A percentile compares a stretch with the other conserved stretches of the same genome.
Evolutionary conservation across 1,284 basidiomycete genomes (phyloP).

Genomic region (Macrocystidia cucumis): DNA sequence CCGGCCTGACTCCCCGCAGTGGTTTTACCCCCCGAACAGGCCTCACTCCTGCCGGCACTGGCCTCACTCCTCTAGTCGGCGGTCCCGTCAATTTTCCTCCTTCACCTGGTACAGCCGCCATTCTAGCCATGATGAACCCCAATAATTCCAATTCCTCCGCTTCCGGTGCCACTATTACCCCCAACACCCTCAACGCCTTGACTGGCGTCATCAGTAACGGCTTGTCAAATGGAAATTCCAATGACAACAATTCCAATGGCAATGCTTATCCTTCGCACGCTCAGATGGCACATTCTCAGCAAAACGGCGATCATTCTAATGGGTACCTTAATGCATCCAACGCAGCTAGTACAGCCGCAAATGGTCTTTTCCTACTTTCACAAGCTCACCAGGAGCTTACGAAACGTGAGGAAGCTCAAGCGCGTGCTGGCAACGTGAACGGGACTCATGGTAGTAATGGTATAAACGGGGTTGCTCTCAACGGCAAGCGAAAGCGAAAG

Average conservation of each 20-base stretch:
- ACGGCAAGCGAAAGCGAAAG: conserved; percentile 60
- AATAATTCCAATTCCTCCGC: conserved; percentile 39
- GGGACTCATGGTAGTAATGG: conserved; percentile 16
- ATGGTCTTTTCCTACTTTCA: conserved; percentile 87
- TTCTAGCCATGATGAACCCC: conserved; percentile 87
- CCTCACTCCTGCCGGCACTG: conserved; percentile 75
- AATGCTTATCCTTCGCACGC: conserved; percentile 15
- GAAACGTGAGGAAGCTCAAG: conserved; percentile 82
- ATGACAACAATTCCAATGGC: conserved; percentile 22
- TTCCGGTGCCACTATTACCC: conserved; percentile 76
- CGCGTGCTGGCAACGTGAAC: conserved; percentile 32
- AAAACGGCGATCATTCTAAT: conserved; percentile 17
- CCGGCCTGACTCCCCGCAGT: conserved; percentile 82
- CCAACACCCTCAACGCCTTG: conserved; percentile 82
- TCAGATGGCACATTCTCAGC: conserved; percentile 7
- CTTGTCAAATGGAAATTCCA: too few relatives aligned
- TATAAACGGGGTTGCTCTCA: conserved; percentile 12
- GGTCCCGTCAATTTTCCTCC: conserved; percentile 74
- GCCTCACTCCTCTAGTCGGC: conserved; percentile 82
- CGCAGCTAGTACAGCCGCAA: conserved; percentile 62
- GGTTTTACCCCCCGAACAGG: conserved; percentile 83
- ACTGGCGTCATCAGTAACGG: conserved; percentile 71
- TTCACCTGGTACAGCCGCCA: conserved; percentile 87
- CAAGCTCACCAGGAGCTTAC: conserved; percentile 94
- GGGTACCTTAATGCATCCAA: conserved; percentile 40